phyloP scores from a whole-genome alignment of 768 basidiomycete species.

The Multifurca ochricompacta region DNA sequence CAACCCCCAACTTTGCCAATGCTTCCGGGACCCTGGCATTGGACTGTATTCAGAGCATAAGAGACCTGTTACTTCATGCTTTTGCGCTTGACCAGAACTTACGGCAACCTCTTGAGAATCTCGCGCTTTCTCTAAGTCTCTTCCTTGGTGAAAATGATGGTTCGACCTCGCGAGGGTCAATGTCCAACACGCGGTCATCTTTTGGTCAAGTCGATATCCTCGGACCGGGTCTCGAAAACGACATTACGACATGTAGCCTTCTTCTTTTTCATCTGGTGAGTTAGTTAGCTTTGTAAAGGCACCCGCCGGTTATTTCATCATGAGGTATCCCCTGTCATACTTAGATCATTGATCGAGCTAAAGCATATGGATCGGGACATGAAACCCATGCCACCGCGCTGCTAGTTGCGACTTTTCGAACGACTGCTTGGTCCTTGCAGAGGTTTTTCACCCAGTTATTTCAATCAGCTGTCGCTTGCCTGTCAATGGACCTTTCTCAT shows the following conservation, averaged over 20 bases:
- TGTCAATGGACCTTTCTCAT: slow-evolving; percentile 42
- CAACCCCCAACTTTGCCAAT: slow-evolving; percentile 12
- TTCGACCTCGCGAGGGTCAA: slow-evolving; percentile 9
- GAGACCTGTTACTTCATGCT: slow-evolving; percentile 14
- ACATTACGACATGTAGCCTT: slow-evolving; percentile 16
- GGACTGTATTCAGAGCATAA: slow-evolving; percentile 20
- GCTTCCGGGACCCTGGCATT: slow-evolving; percentile 10
- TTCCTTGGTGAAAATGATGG: slow-evolving; percentile 15
- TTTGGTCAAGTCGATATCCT: slow-evolving; percentile 20
- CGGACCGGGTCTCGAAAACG: slow-evolving; percentile 16
- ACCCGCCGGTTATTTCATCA: background rate
- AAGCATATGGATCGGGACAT: slow-evolving; percentile 16
- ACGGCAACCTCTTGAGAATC: slow-evolving; percentile 15
- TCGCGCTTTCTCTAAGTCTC: slow-evolving; percentile 19
- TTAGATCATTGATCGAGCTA: slow-evolving; percentile 17
- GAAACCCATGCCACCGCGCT: slow-evolving; percentile 40
- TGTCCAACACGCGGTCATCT: slow-evolving; percentile 10
- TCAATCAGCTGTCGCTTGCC: slow-evolving; percentile 51
- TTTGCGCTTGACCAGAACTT: slow-evolving; percentile 14
- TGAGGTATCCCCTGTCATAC: background rate
- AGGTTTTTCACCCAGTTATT: slow-evolving; percentile 65
- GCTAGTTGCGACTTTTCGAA: slow-evolving; percentile 49
- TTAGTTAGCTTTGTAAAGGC: background rate
- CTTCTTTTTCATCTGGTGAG: slow-evolving; percentile 20
- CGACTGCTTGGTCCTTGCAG: slow-evolving; percentile 54